A percentile compares a stretch with the other conserved stretches of the same genome.
These are phyloP conservation scores for Acephala macrosclerotiorum DNA, from an alignment of 2,329 filamentous ascomycete species.

Conservation along the genomic window DNA sequence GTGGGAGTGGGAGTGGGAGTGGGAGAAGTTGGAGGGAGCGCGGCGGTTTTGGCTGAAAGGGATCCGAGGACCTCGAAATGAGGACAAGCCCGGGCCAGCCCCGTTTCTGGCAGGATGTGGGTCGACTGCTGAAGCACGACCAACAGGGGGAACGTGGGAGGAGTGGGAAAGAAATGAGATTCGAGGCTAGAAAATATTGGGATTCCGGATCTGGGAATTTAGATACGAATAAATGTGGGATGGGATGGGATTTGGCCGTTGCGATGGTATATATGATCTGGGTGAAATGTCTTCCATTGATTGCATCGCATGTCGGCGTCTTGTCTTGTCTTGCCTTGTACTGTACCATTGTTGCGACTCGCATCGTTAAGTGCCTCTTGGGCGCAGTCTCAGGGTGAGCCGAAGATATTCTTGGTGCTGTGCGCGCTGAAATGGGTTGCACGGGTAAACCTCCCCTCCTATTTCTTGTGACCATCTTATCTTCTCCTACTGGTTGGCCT, in stretches of 20 bases:
- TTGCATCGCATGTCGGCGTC: too few relatives aligned
- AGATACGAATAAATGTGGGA: background rate
- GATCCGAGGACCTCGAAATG: background rate
- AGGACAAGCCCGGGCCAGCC: background rate
- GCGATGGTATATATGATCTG: too few relatives aligned
- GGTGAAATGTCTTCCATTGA: too few relatives aligned
- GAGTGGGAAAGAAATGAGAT: background rate
- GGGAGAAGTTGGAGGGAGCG: background rate
- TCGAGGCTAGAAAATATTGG: background rate
- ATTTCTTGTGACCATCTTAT: background rate
- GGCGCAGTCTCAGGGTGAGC: background rate
- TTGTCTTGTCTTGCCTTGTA: too few relatives aligned
- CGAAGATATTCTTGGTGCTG: conserved; percentile 3
- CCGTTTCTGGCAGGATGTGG: background rate
- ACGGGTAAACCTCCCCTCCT: background rate
- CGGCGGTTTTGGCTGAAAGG: background rate
- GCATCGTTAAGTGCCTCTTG: background rate
- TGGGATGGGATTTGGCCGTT: too few relatives aligned
- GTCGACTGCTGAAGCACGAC: background rate
- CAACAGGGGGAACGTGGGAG: background rate
- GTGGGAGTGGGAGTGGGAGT: conserved; percentile 13
- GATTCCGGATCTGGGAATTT: background rate
- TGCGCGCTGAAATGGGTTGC: background rate
- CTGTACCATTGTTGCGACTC: too few relatives aligned
- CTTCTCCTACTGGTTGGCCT: background rate